A percentile compares a stretch with the other conserved stretches of the same genome.
phyloP scores from a whole-genome alignment of 1,284 basidiomycete genomes.

The Naganishia cerealis region DNA sequence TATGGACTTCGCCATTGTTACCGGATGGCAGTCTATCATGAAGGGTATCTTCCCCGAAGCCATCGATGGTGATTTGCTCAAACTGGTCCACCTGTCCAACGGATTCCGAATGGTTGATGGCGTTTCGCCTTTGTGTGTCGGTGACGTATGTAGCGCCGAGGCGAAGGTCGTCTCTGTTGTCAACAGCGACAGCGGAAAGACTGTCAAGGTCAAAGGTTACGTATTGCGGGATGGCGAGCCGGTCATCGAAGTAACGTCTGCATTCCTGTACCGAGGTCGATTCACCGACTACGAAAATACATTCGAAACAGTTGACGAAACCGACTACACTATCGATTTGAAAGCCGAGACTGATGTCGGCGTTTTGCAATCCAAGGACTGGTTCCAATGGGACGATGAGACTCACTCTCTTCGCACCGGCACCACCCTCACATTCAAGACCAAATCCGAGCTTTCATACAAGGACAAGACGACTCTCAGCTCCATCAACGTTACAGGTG shows the following conservation, averaged over 20 bases:
- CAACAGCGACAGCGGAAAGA: slow-evolving; percentile 89
- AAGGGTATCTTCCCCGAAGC: slow-evolving; percentile 89
- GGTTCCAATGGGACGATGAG: slow-evolving; percentile 94
- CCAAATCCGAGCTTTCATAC: slow-evolving; percentile 81
- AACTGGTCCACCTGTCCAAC: slow-evolving; percentile 94
- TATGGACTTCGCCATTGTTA: slow-evolving; percentile 98
- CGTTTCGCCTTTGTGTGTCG: slow-evolving; percentile 72
- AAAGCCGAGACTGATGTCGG: slow-evolving; percentile 78
- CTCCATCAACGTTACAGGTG: slow-evolving; percentile 77
- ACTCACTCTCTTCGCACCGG: slow-evolving; percentile 74
- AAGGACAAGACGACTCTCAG: slow-evolving; percentile 86
- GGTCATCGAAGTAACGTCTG: slow-evolving; percentile 88
- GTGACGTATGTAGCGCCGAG: slow-evolving; percentile 86
- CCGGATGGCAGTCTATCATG: slow-evolving; percentile 98
- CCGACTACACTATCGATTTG: slow-evolving; percentile 78
- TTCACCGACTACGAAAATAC: slow-evolving; percentile 94
- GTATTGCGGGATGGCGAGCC: slow-evolving; percentile 73
- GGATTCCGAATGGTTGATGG: slow-evolving; percentile 86
- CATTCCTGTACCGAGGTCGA: slow-evolving; percentile 93
- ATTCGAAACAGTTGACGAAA: slow-evolving; percentile 86
- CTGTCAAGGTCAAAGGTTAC: slow-evolving; percentile 84
- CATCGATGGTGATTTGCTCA: slow-evolving; percentile 89
- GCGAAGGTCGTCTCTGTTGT: slow-evolving; percentile 85
- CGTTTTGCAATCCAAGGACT: slow-evolving; percentile 91
- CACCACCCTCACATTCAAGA: slow-evolving; percentile 82